A percentile compares a stretch with the other conserved stretches of the same genome.
Conservation (phyloP, 2,329 filamentous ascomycete genomes). For the Fusarium continuum region DNA sequence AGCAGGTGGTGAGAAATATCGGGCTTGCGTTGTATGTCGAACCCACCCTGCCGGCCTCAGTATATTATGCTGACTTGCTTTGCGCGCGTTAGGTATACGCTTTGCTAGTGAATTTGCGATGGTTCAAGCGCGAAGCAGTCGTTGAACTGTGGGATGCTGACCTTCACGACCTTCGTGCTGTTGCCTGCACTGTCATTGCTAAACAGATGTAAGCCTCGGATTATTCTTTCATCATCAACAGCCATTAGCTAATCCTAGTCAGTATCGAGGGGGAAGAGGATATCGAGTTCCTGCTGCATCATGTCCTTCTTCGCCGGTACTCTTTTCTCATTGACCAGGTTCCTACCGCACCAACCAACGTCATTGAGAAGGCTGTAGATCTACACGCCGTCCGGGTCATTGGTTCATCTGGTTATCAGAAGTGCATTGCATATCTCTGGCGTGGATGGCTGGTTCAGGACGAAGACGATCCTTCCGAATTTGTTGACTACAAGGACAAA, state of each 20-base stretch:
- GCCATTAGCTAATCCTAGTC: background rate
- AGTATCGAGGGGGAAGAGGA: conserved; percentile 90
- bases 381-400: conserved; percentile 90
- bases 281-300: conserved; percentile 78
- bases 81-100: conserved; percentile 66
- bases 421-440: conserved; percentile 94
- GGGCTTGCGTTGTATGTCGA: conserved; percentile 72
- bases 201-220: conserved; percentile 69
- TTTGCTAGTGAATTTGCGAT: conserved; percentile 74
- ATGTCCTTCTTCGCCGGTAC: conserved; percentile 87
- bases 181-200: conserved; percentile 90
- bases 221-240: background rate
- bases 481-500: conserved; percentile 86
- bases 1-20: conserved; percentile 79
- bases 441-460: conserved; percentile 97
- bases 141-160: conserved; percentile 93
- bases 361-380: conserved; percentile 92
- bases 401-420: conserved; percentile 92
- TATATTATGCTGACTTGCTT: background rate
- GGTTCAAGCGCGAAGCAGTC: conserved; percentile 81
- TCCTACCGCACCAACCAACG: conserved; percentile 81
- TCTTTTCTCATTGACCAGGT: conserved; percentile 78
- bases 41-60: background rate
- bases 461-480: conserved; percentile 87
- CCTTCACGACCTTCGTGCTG: conserved; percentile 79